These are phyloP conservation scores for Coffea humblotiana DNA, from an alignment of 305 asterid species.

Conservation along the genomic window DNA sequence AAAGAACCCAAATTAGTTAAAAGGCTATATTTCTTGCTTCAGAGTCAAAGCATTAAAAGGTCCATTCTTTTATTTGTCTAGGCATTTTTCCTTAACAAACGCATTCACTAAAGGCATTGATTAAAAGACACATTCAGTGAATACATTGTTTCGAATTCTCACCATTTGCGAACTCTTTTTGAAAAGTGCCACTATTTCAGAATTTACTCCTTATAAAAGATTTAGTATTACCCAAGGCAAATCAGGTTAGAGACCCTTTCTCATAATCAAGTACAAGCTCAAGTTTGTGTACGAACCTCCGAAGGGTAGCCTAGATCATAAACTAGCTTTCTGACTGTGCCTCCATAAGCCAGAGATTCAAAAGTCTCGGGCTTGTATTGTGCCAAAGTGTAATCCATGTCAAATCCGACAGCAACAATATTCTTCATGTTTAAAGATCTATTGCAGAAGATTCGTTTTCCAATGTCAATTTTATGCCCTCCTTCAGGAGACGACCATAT, in stretches of 20 bases:
- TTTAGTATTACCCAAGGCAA: neutral
- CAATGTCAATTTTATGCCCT: slow-evolving; percentile 60
- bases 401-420: slow-evolving; percentile 93
- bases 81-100: too few relatives aligned
- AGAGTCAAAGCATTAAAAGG: slow-evolving; percentile 1
- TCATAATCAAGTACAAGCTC: slow-evolving; percentile 7
- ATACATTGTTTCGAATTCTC: too few relatives aligned
- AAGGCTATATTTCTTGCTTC: slow-evolving; percentile 9
- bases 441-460: slow-evolving; percentile 86
- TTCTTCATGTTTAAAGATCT: slow-evolving; percentile 87
- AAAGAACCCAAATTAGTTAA: slow-evolving; percentile 31
- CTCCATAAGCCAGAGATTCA: slow-evolving; percentile 86
- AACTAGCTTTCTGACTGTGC: slow-evolving; percentile 89
- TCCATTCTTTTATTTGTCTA: too few relatives aligned
- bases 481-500: slow-evolving; percentile 85
- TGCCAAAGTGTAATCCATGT: slow-evolving; percentile 94
- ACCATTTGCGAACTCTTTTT: too few relatives aligned
- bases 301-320: slow-evolving; percentile 78
- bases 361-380: slow-evolving; percentile 91
- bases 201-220: neutral
- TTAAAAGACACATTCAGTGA: too few relatives aligned
- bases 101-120: too few relatives aligned
- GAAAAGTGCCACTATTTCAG: too few relatives aligned
- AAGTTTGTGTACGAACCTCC: slow-evolving; percentile 49
- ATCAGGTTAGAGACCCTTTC: neutral